phyloP scores from a whole-genome alignment of 345 rosid genomes.

The Salix udensis region DNA sequence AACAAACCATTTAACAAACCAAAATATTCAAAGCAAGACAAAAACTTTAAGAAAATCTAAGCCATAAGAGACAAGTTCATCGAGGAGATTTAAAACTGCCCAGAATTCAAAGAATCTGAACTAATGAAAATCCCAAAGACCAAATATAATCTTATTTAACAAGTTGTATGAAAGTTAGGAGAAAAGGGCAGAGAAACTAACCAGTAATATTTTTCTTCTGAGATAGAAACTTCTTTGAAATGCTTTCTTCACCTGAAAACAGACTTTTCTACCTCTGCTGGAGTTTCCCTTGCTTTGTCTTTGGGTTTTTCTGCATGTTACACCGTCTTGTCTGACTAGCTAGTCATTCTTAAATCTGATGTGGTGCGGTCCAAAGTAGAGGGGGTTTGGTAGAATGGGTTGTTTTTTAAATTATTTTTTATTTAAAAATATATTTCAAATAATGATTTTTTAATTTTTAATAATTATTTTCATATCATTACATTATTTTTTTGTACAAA shows the following conservation, averaged over 20 bases:
- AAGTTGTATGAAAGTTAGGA: background rate
- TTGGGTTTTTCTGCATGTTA: slow-evolving; percentile 8
- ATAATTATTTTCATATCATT: too few relatives aligned
- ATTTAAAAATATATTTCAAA: too few relatives aligned
- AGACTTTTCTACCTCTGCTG: background rate
- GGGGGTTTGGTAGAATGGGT: too few relatives aligned
- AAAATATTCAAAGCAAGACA: slow-evolving; percentile 12
- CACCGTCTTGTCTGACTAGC: slow-evolving; percentile 29
- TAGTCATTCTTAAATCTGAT: background rate
- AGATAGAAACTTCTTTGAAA: slow-evolving; percentile 18
- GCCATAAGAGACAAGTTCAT: slow-evolving; percentile 2
- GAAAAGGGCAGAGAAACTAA: slow-evolving; percentile 15
- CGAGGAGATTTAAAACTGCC: slow-evolving; percentile 9
- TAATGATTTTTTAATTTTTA: too few relatives aligned
- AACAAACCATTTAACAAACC: slow-evolving; percentile 23
- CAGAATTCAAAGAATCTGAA: slow-evolving; percentile 20
- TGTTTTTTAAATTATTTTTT: too few relatives aligned
- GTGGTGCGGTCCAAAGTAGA: background rate
- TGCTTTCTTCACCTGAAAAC: background rate
- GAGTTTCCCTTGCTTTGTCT: background rate
- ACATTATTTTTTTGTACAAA: too few relatives aligned
- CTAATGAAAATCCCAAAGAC: slow-evolving; percentile 10
- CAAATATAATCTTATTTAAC: background rate
- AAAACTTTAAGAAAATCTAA: background rate
- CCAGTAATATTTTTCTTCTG: slow-evolving; percentile 1